Evolutionary conservation across 257 asterid genomes (phyloP).

Genomic region (Solanum habrochaites): DNA sequence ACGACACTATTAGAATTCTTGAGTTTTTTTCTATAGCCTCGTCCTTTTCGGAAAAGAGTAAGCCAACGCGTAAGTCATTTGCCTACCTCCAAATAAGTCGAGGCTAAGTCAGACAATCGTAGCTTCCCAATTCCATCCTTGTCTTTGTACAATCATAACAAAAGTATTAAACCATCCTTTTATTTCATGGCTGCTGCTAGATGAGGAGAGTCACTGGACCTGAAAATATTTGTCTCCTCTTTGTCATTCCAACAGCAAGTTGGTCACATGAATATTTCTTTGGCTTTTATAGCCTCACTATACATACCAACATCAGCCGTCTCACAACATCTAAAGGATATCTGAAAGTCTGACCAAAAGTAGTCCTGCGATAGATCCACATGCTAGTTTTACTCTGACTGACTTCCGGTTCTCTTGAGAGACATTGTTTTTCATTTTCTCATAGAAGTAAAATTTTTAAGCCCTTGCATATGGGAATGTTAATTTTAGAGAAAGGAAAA

Average conservation of each 20-base stretch:
- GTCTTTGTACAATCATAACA: slow-evolving; percentile 33
- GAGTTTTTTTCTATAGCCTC: background rate
- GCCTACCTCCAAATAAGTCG: slow-evolving; percentile 68
- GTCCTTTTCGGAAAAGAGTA: background rate
- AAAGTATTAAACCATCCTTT: slow-evolving; percentile 55
- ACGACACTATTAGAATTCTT: background rate
- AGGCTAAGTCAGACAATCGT: slow-evolving; percentile 78
- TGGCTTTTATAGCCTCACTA: background rate
- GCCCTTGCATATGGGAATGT: slow-evolving; percentile 56
- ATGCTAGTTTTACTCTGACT: slow-evolving; percentile 65
- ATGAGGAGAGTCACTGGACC: slow-evolving; percentile 53
- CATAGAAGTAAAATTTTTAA: slow-evolving; percentile 84
- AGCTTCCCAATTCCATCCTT: slow-evolving; percentile 47
- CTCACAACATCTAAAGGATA: slow-evolving; percentile 88
- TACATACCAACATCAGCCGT: slow-evolving; percentile 79
- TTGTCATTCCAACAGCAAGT: background rate
- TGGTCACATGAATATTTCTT: background rate
- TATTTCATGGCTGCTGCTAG: slow-evolving; percentile 20
- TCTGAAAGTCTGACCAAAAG: slow-evolving; percentile 82
- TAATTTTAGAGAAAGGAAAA: too few species aligned
- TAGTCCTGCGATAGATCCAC: slow-evolving; percentile 83
- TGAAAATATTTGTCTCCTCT: slow-evolving; percentile 8
- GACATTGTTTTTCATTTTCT: slow-evolving; percentile 79
- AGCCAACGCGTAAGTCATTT: background rate
- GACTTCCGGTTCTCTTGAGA: slow-evolving; percentile 53